Evolutionary conservation across 2,329 filamentous ascomycete genomes (phyloP), one percentile per base, ranked within the genome.

Genomic region (Cordyceps sp.): DNA sequence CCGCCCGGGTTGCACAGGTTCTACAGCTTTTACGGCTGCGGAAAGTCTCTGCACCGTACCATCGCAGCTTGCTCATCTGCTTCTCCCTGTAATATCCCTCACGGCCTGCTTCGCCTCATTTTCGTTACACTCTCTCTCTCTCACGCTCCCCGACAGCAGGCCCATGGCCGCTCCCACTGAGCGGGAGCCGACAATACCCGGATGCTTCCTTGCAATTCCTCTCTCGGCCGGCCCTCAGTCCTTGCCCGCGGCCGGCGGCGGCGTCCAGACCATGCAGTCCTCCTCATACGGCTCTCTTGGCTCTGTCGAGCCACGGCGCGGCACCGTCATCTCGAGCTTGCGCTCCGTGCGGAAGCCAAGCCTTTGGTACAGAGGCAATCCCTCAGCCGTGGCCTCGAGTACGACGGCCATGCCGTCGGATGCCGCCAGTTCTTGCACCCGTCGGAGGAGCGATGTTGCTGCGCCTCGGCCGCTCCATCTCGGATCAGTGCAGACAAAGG

Each of bases 401-500:
- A 59, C 51, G 6, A 57, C 47, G 10, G 49, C 45, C 32, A 53
- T 41, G 12, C 43, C 41, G 10, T 53, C 50, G 12, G 35, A 43
- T 9, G 41, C 40, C 2, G 55, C 57, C 34, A 46, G 37, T 5
- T 45, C 39, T 31, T 54, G 45, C n/a, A 59, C 47, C 19, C 38
- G 41, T 26, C 45, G 35, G 15, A 56, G 42, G 16, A 61, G 44
- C 15, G 38, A 32, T 17, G 50, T 48, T 6, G 52, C 57, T 16
- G 50, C 53, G 23, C 57, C 57, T 33, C 39, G 48, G 10, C 54
- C 46, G 18, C 47, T 45, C 36, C 47, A 54, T 22, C 37, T 38
- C 15, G 52, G 52, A 38, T 54, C 44, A 17, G 50, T 53, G 40
- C 57, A 61, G 32, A 61, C 42, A 38, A 57, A 61, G 25, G 50